Base-by-base conservation (phyloP, 768 basidiomycete species). In the Hydnomerulius pinastri region DNA sequence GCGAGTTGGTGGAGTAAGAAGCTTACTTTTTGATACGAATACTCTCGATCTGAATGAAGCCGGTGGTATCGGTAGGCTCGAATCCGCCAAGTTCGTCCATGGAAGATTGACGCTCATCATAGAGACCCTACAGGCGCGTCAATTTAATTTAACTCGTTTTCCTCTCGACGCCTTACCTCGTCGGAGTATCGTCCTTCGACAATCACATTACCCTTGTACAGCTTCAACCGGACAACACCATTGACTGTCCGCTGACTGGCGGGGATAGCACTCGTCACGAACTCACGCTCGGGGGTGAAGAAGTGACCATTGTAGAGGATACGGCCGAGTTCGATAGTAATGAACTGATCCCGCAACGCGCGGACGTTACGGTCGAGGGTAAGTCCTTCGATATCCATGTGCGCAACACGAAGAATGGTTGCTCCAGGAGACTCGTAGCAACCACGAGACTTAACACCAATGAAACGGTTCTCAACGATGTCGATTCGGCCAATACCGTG, bases 71-170 rank as follows among this genome's bases (percentile, higher is more conserved):
- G 27, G 89, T 91, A 18, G 95, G 95, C 73, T 96, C 92, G 72
- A 99, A 98, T 36, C 95, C 96, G 53, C 97, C 96, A 50, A 98
- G 85, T 74, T 96, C 94, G 69, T 99, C 97, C 97, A 99, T 98
- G 47, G 94, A 97, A 9, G 92, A 92, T 72, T 97, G 81, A 27
- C 86, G 86, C 63, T 91, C 94, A 64, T 99, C 97, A 68, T 99
- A 99, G 21, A 99, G 79, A 66, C 92, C 91, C 87, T 91, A 54
- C 2, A 24, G 15, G 4, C 13, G 9, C n/a, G 3, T 42, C 24
- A 46, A 20, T 51, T 56, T 43, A 50, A 21, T 18, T 17, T 11
- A n/a, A 39, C 7, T 0, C 12, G 17, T 12, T 10, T 12, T 24
- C n/a, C 27, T 6, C 13, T 41, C 41, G 25, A 37, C 48, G 7